phyloP scores from a whole-genome alignment of 768 basidiomycete genomes.

The Hygrocybe coccinea region DNA sequence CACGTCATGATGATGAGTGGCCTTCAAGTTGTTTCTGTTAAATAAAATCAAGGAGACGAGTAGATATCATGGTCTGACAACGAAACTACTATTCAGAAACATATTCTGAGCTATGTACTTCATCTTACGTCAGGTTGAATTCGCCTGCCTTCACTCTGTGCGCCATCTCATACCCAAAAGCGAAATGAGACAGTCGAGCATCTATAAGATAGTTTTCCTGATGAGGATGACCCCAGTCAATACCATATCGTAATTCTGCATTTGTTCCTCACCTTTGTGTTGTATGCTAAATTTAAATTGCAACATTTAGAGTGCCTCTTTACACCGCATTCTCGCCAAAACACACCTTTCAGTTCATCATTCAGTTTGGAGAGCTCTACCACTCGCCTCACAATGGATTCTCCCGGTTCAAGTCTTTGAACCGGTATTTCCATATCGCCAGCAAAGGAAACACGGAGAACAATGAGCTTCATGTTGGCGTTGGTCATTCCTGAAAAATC shows the following conservation, averaged over 20 bases:
- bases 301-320: constrained; percentile 16
- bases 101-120: too few relatives aligned
- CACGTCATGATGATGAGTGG: too few relatives aligned
- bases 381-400: constrained; percentile 71
- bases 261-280: constrained; percentile 42
- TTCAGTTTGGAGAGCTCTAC: constrained; percentile 64
- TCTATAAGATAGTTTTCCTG: constrained; percentile 62
- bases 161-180: constrained; percentile 61
- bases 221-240: background rate
- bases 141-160: constrained; percentile 30
- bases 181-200: constrained; percentile 73
- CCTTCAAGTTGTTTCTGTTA: too few relatives aligned
- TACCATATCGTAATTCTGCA: background rate
- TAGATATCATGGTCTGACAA: constrained; percentile 72
- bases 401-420: constrained; percentile 79
- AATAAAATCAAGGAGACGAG: constrained; percentile 75
- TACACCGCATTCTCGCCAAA: constrained; percentile 14
- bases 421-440: constrained; percentile 62
- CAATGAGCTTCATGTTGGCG: constrained; percentile 86
- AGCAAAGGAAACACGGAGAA: constrained; percentile 63
- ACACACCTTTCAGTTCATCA: constrained; percentile 60
- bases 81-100: constrained; percentile 39
- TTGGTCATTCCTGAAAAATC: constrained; percentile 74
- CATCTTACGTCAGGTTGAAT: constrained; percentile 7
- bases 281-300: constrained; percentile 42